Evolutionary conservation across 768 basidiomycete species (phyloP).

Genomic region (Lactifluus rugatus): DNA sequence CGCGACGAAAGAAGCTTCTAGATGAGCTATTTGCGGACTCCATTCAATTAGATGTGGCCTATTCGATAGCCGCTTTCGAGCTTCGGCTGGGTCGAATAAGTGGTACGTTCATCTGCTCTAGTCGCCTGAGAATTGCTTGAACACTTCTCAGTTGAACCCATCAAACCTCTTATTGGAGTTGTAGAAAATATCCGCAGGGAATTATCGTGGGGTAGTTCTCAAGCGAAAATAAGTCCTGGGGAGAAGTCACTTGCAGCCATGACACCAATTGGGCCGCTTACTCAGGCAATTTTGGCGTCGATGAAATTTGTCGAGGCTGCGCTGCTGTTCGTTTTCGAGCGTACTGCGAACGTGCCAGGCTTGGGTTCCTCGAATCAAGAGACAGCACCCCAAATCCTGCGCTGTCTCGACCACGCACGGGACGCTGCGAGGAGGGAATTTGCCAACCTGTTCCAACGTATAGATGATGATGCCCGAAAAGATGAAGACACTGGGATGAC

Average conservation of each 20-base stretch:
- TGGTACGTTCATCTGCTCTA: slow-evolving; percentile 24
- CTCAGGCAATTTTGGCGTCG: slow-evolving; percentile 28
- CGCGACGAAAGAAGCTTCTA: slow-evolving; percentile 19
- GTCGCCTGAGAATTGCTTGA: slow-evolving; percentile 2
- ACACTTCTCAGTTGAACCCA: slow-evolving; percentile 28
- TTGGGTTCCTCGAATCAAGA: slow-evolving; percentile 10
- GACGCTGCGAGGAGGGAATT: slow-evolving; percentile 24
- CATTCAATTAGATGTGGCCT: slow-evolving; percentile 32
- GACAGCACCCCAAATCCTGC: not conserved
- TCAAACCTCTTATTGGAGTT: slow-evolving; percentile 35
- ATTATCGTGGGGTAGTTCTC: slow-evolving; percentile 34
- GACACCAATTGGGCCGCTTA: slow-evolving; percentile 28
- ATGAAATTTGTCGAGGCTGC: slow-evolving; percentile 28
- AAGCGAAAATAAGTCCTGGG: slow-evolving; percentile 12
- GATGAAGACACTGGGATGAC: slow-evolving; percentile 20
- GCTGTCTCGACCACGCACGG: slow-evolving; percentile 9
- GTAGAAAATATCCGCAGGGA: slow-evolving; percentile 39
- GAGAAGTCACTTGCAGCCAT: slow-evolving; percentile 20
- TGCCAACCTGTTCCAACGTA: slow-evolving; percentile 26
- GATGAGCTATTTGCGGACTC: slow-evolving; percentile 29
- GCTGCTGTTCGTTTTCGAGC: slow-evolving; percentile 23
- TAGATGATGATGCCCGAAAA: slow-evolving; percentile 23
- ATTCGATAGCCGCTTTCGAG: slow-evolving; percentile 39
- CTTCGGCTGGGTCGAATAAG: slow-evolving; percentile 36
- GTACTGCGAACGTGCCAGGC: slow-evolving; percentile 22